These are phyloP conservation scores for Erysimum cheiranthoides DNA, from an alignment of 345 rosid species.

Conservation along the genomic window DNA sequence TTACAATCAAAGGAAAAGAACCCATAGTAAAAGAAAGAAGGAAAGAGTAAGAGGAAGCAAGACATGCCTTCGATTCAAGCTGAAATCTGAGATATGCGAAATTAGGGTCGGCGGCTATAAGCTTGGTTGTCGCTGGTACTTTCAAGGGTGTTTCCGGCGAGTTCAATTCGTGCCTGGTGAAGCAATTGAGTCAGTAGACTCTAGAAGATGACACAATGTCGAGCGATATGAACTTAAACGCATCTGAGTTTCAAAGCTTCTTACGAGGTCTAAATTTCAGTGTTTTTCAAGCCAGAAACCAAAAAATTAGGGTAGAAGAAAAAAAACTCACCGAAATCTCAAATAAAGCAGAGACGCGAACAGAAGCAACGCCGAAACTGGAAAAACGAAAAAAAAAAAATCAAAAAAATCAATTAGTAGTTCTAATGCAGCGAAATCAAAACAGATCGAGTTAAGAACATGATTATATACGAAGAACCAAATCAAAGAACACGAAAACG, in stretches of 20 bases:
- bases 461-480: neutral
- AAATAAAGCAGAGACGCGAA: neutral
- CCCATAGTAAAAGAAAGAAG: too few species aligned
- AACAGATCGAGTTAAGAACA: slow-evolving; percentile 23
- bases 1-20: too few species aligned
- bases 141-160: too few species aligned
- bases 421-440: slow-evolving; percentile 3
- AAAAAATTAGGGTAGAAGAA: neutral
- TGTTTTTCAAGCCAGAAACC: neutral
- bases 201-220: neutral
- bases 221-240: neutral
- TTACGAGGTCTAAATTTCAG: slow-evolving; percentile 5
- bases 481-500: slow-evolving; percentile 24
- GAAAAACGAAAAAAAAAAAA: neutral
- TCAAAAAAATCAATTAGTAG: neutral
- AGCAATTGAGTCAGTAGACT: too few species aligned
- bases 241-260: slow-evolving; percentile 20
- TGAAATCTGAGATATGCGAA: too few species aligned
- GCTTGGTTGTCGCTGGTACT: too few species aligned
- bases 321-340: slow-evolving; percentile 19
- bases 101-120: too few species aligned
- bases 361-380: slow-evolving; percentile 4
- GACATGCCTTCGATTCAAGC: too few species aligned
- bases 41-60: too few species aligned
- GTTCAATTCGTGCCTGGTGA: too few species aligned